Base-by-base conservation (phyloP, 306 rosid species). In the Hippophae gyantsensis region DNA sequence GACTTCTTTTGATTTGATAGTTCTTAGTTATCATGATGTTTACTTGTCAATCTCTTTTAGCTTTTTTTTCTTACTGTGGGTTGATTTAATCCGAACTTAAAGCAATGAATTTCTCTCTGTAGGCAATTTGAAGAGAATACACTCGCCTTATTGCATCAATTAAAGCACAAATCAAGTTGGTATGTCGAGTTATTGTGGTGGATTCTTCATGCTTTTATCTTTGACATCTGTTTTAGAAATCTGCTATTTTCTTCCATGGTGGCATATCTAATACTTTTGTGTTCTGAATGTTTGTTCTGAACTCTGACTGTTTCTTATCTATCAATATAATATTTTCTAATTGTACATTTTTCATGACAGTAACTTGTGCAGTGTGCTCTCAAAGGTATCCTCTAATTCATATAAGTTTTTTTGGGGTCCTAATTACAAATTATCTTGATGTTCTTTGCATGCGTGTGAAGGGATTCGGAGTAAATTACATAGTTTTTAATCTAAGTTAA, bases 131-230 rank as follows among this genome's bases (percentile, higher is more conserved):
- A 88, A 70, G 96, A 85, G 96, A 85, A 66, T 88, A 73, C 60
- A 88, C 93, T 18, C 78, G 55, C 49, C 76, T 80, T 61, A 83
- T 88, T 73, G 96, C 99, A 43, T 85, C 95, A 25, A 88, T 92
- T 27, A 92, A 92, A 66, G 84, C 99, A 47, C 95, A 88, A 73
- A 88, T 92, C 69, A 88, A 92, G 74, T 77, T 92, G 89, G 99
- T 92, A 85, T 13, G 70, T 59, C 44, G 48, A 56, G 66, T 45
- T 44, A 41, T 45, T 8, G 10, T 48, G 8, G 56, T 64, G 62
- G 41, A 40, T 42, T 67, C 26, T 45, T 63, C 40, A 26, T 54
- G 55, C 43, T 58, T 42, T 27, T 9, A 9, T 7, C 32, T 8
- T 8, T 6, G 14, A 14, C 23, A 47, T 12, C 47, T 10, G 43